phyloP scores from a whole-genome alignment of 2,329 filamentous ascomycete species.

The Fusarium tanahbumbuense region DNA sequence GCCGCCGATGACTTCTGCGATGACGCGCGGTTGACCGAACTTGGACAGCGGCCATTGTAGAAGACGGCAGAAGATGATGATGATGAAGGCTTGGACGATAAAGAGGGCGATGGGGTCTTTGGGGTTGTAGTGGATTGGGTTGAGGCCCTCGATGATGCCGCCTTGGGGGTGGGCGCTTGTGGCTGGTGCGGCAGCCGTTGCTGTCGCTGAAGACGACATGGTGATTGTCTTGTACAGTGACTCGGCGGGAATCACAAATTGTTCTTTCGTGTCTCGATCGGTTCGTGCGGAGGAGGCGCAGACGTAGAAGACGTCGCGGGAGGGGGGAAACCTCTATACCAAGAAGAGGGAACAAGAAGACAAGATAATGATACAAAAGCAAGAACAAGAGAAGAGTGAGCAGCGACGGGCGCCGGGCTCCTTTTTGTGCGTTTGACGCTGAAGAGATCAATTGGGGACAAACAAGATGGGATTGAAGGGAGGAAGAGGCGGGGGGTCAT shows the following conservation, averaged over 20 bases:
- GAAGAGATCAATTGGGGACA: neutral
- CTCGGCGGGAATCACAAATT: neutral
- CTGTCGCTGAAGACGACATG: conserved; percentile 19
- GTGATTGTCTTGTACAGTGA: neutral
- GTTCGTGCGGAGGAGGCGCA: conserved; percentile 2
- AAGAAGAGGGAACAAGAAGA: neutral
- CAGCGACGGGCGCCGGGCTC: neutral
- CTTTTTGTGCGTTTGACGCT: neutral
- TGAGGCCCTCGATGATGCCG: conserved; percentile 77
- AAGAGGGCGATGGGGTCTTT: conserved; percentile 74
- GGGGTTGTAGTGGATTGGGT: conserved; percentile 75
- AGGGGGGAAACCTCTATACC: neutral
- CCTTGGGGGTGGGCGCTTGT: conserved; percentile 56
- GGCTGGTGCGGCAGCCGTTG: conserved; percentile 43
- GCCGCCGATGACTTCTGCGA: conserved; percentile 86
- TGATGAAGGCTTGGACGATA: conserved; percentile 55
- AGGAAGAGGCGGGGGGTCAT: neutral
- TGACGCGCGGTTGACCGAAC: conserved; percentile 83
- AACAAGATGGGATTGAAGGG: neutral
- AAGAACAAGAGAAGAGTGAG: neutral
- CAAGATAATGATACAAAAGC: neutral
- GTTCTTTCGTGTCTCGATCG: neutral
- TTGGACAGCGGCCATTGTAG: conserved; percentile 81
- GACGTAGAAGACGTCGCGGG: neutral
- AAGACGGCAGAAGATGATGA: conserved; percentile 60